Percentiles rank a stretch among this genome's conserved stretches.
These are phyloP conservation scores for Penicillium sumatraense DNA, from an alignment of 2,329 filamentous ascomycete genomes.

Conservation along the genomic window DNA sequence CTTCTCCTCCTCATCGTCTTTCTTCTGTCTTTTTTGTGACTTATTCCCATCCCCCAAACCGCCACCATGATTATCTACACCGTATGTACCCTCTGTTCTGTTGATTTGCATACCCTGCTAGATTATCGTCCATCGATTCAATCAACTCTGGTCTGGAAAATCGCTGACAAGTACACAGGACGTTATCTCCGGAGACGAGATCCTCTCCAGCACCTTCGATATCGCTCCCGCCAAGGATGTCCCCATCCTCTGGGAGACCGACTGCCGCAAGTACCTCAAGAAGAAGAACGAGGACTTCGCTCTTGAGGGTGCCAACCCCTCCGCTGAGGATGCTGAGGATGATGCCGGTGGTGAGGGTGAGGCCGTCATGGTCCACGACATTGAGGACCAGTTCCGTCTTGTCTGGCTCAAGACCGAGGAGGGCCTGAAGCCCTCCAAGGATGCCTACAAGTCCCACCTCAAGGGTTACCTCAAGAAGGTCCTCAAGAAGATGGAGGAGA, in stretches of 20 bases:
- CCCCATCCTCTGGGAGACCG: constrained; percentile 82
- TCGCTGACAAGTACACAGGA: constrained; percentile 66
- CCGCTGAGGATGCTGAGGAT: constrained; percentile 79
- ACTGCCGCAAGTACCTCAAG: constrained; percentile 88
- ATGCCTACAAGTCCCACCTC: constrained; percentile 78
- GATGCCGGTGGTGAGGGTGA: constrained; percentile 73
- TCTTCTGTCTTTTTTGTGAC: constrained; percentile 27
- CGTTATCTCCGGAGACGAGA: constrained; percentile 85
- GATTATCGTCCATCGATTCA: no score
- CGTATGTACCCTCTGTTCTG: constrained; percentile 47
- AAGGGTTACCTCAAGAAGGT: constrained; percentile 95
- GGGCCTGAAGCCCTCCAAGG: constrained; percentile 68
- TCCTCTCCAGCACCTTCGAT: constrained; percentile 93
- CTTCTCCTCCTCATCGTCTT: constrained; percentile 10
- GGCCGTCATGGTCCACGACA: constrained; percentile 77
- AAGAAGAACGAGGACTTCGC: constrained; percentile 68
- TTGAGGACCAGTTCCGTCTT: constrained; percentile 90
- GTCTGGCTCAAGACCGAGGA: constrained; percentile 58
- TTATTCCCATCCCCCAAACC: constrained; percentile 35
- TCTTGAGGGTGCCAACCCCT: constrained; percentile 84
- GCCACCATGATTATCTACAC: constrained; percentile 76
- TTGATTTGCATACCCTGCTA: no score
- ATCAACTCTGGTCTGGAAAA: not conserved
- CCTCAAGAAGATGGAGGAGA: constrained; percentile 70
- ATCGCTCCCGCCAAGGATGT: constrained; percentile 67